Base-by-base conservation (phyloP, 805 yeast species). In the Cyberlindnera suaveolens region DNA sequence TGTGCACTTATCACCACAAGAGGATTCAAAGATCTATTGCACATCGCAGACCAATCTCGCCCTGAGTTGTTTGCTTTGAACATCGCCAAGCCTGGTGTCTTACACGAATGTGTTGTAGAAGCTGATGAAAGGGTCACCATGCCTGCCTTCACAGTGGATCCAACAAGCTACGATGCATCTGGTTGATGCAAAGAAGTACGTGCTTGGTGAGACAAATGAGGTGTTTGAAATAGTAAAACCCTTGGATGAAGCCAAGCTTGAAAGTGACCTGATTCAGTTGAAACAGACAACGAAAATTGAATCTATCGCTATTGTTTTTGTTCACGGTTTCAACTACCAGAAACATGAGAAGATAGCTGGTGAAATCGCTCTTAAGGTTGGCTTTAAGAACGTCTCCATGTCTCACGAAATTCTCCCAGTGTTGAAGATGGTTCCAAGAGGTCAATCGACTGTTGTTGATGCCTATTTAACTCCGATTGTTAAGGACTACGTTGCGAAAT, bases 81-180 rank as follows among this genome's bases (percentile, higher is more conserved):
- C 18, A 74, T 75, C 32, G 64, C 62, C 26, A 74, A 72, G 45
- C 71, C 74, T 36, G 72, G 67, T 8, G 75, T 69, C 17, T 60
- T 74, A 40, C 74, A 72, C 41, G 61, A 63, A 17, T 46, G 54
- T 19, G 77, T 72, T 5, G 57, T 74, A 23, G 78, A 74, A 51
- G 63, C 71, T 34, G 75, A 72, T 44, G 80, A 73, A 51, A 60
- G 80, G 48, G 74, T 74, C 31, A 72, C 95, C 1, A 67, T 85
- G 39, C 90, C 76, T 44, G 81, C 75, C 40, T 84, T 48, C 44
- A 42, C 51, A 4, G 51, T 48, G 11, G 51, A 83, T 53, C 86
- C 85, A 6, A 67, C 64, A 35, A 60, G 60, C 8, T 50, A 56
- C 50, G 45, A 52, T 39, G 72, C 61, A 56, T 15, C 38, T 49